These are phyloP conservation scores for Selaginella moellendorffii DNA, from an alignment of 75 land plant genomes.

Conservation along the genomic window DNA sequence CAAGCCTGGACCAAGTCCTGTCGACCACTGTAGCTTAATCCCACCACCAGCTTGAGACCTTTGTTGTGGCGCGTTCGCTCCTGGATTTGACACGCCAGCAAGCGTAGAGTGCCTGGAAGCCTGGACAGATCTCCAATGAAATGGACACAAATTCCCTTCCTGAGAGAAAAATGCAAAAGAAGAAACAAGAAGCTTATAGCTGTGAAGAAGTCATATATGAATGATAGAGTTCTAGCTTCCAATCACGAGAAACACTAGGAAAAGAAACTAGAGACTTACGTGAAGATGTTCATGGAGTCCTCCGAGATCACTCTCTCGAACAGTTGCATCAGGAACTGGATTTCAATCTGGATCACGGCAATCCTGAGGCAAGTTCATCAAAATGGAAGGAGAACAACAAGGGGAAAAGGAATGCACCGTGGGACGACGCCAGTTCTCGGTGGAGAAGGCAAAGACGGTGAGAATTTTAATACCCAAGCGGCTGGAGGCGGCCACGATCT, in stretches of 20 bases:
- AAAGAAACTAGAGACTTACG: constrained; percentile 26
- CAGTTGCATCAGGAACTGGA: constrained; percentile 46
- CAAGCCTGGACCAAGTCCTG: constrained; percentile 51
- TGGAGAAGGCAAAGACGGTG: constrained; percentile 63
- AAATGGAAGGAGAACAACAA: neutral
- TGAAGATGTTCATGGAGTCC: constrained; percentile 18
- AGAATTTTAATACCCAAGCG: constrained; percentile 48
- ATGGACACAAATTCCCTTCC: constrained; percentile 44
- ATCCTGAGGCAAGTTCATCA: neutral
- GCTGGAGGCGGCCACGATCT: constrained; percentile 29
- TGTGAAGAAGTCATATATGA: too few species aligned
- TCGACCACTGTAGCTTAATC: constrained; percentile 61
- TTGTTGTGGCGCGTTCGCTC: constrained; percentile 33
- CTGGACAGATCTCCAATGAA: constrained; percentile 46
- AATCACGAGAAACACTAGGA: too few species aligned
- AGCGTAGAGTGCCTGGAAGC: constrained; percentile 33
- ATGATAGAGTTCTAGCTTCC: too few species aligned
- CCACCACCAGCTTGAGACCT: constrained; percentile 35
- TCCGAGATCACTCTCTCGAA: constrained; percentile 32
- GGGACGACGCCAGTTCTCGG: constrained; percentile 54
- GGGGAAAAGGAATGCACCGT: constrained; percentile 20
- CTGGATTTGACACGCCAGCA: constrained; percentile 22
- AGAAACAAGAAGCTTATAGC: neutral
- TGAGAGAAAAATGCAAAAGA: constrained; percentile 13
- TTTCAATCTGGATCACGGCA: constrained; percentile 36